Base-by-base conservation (phyloP, 1,284 basidiomycete species). In the Austroboletus novae-zelandiae region DNA sequence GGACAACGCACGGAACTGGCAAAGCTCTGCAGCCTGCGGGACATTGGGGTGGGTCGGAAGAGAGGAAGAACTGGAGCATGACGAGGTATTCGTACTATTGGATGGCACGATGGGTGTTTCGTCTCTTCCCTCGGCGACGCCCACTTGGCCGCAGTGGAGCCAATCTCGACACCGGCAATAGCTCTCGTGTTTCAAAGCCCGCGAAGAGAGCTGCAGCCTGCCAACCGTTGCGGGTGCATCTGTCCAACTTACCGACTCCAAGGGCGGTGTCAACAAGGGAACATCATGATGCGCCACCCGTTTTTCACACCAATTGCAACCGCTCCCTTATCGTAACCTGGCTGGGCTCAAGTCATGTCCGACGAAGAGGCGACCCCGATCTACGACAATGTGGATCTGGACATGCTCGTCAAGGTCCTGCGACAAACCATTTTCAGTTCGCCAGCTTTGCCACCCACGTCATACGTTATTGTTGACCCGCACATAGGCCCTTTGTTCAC, bases 401-500 rank as follows among this genome's bases (percentile, higher is more conserved):
- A 91, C 68, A 73, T 91, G 47, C 66, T 91, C 40, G 68, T 89
- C 57, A 90, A 89, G 71, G 86, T 91, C 47, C 72, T 92, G 45
- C 71, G 75, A 39, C 80, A 89, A 62, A 94, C 91, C 0, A 72
- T 76, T 30, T 88, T 94, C 74, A 89, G 89, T 89, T 52, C 67
- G 84, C 70, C 15, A 30, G 45, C 37, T 40, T 40, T 23, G 40
- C 15, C 17, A 29, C 17, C 9, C 15, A 25, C 11, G 46, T 30
- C 36, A 30, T 8, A 35, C 25, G 39, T 53, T 6, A 27, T 27
- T 27, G 4, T 27, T 58, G 43, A 58, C 52, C 32, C 41, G 14
- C 46, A 14, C 48, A 37, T 55, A 91, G 89, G 88, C 57, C 90
- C 91, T 14, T 87, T 90, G 73, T 93, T 94, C 69, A 74, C 86